phyloP scores from a whole-genome alignment of 2,329 filamentous ascomycete species.

The Teratosphaeria gauchensis region DNA sequence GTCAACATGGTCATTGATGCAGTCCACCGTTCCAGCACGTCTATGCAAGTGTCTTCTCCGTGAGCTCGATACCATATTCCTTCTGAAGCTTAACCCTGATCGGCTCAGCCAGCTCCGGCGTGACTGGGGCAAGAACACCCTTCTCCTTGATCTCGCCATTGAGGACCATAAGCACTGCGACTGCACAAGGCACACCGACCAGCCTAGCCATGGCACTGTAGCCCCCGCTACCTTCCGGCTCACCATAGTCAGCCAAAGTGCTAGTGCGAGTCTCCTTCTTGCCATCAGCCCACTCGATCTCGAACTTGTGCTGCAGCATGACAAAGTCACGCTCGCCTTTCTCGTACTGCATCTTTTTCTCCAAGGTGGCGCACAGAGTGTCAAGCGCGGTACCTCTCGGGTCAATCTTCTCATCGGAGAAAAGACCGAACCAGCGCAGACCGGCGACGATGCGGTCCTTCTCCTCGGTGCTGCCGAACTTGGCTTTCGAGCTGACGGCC shows the following conservation, averaged over 20 bases:
- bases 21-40: background rate
- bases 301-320: conserved; percentile 70
- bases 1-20: background rate
- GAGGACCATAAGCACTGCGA: conserved; percentile 49
- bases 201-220: conserved; percentile 79
- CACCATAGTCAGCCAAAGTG: conserved; percentile 75
- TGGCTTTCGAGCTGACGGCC: conserved; percentile 66
- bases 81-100: conserved; percentile 70
- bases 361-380: conserved; percentile 79
- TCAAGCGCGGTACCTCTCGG: conserved; percentile 74
- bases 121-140: conserved; percentile 65
- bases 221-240: conserved; percentile 49
- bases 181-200: conserved; percentile 65
- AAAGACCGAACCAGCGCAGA: conserved; percentile 61
- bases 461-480: conserved; percentile 59
- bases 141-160: conserved; percentile 28
- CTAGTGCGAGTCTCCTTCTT: conserved; percentile 66
- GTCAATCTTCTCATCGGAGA: conserved; percentile 55
- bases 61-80: conserved; percentile 64
- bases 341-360: conserved; percentile 85
- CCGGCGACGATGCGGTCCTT: conserved; percentile 61
- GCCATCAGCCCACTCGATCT: conserved; percentile 74
- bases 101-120: conserved; percentile 58
- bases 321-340: conserved; percentile 77
- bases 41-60: conserved; percentile 51